Percentiles rank a stretch among this genome's conserved stretches.
phyloP scores from a whole-genome alignment of 2,329 filamentous ascomycete genomes.

The Nemania abortiva region DNA sequence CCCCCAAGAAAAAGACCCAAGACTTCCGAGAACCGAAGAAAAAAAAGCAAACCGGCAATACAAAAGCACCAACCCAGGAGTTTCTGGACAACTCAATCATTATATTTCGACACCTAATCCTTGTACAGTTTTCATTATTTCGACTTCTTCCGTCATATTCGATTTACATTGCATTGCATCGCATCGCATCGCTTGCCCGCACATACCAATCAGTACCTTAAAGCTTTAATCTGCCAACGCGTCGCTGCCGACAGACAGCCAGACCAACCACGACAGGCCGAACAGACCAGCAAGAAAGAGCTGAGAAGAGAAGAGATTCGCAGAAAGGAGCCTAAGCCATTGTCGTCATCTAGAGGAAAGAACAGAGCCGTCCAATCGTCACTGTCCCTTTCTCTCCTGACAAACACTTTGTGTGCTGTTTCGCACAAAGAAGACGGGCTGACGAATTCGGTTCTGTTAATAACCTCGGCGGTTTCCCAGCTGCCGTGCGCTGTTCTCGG shows the following conservation, averaged over 20 bases:
- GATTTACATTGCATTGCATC: constrained; percentile 47
- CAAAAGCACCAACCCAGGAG: constrained; percentile 32
- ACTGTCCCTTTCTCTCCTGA: constrained; percentile 8
- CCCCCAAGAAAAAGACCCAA: constrained; percentile 30
- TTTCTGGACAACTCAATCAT: constrained; percentile 41
- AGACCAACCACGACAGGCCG: neutral
- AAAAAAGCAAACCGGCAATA: constrained; percentile 41
- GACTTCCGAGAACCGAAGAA: constrained; percentile 45
- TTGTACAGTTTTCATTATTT: constrained; percentile 42
- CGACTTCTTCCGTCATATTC: constrained; percentile 37
- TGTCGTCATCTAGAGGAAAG: constrained; percentile 4
- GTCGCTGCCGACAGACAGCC: constrained; percentile 36
- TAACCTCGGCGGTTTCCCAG: constrained; percentile 21
- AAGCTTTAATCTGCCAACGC: constrained; percentile 44
- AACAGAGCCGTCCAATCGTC: constrained; percentile 13
- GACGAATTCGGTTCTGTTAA: constrained; percentile 39
- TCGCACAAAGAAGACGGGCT: constrained; percentile 40
- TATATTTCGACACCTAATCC: constrained; percentile 42
- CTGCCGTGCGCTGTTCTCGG: constrained; percentile 39
- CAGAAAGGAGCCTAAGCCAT: constrained; percentile 15
- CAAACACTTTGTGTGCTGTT: constrained; percentile 23
- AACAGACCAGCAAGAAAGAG: constrained; percentile 18
- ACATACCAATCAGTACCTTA: constrained; percentile 42
- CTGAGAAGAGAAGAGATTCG: neutral
- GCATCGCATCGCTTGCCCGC: constrained; percentile 39